Evolutionary conservation across 768 basidiomycete genomes (phyloP).

Genomic region (Mycena amicta): DNA sequence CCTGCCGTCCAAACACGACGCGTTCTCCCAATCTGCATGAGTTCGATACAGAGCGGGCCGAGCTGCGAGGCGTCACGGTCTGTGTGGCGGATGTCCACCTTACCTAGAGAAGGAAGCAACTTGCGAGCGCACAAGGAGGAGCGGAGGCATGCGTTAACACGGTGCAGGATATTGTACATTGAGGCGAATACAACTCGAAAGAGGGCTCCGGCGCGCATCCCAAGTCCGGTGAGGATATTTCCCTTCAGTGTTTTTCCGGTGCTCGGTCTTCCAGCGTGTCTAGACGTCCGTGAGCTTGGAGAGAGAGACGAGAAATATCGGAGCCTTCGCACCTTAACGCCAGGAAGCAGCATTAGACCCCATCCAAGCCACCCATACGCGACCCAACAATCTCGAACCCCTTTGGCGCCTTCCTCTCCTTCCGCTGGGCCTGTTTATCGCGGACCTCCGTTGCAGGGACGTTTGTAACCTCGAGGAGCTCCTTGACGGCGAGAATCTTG

Average conservation of each 20-base stretch:
- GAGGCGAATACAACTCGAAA: not conserved
- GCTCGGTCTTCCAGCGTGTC: too few relatives aligned
- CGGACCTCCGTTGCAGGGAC: slow-evolving; percentile 68
- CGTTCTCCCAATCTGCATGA: not conserved
- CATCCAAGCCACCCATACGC: slow-evolving; percentile 10
- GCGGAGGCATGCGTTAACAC: not conserved
- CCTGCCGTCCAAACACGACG: not conserved
- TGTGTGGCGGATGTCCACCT: too few relatives aligned
- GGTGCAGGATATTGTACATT: not conserved
- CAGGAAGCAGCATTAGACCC: too few relatives aligned
- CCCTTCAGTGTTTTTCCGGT: too few relatives aligned
- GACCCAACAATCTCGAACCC: slow-evolving; percentile 65
- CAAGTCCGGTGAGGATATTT: not conserved
- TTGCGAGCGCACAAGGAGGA: not conserved
- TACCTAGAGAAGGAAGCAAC: too few relatives aligned
- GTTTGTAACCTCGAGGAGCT: slow-evolving; percentile 86
- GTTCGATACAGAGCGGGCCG: too few relatives aligned
- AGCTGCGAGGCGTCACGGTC: too few relatives aligned
- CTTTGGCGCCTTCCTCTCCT: slow-evolving; percentile 63
- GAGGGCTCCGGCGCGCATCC: too few relatives aligned
- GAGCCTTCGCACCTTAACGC: too few relatives aligned
- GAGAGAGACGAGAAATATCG: too few relatives aligned
- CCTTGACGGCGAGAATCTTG: slow-evolving; percentile 86
- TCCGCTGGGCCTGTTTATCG: slow-evolving; percentile 69
- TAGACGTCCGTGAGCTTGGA: too few relatives aligned